phyloP scores from a whole-genome alignment of 2,329 filamentous ascomycete species.

The Ascochyta lentis region DNA sequence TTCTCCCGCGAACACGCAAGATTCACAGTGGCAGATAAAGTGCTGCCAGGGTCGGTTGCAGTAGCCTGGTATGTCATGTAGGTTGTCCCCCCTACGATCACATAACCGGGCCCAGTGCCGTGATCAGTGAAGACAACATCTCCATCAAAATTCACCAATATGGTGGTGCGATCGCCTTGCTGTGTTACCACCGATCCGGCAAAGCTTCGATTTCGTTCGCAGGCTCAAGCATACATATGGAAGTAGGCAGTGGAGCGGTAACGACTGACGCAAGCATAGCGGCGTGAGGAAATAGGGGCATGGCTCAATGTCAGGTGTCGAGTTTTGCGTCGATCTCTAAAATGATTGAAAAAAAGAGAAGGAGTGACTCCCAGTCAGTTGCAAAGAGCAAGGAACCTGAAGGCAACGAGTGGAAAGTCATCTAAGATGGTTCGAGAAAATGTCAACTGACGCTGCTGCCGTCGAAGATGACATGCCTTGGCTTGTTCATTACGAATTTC shows the following conservation, averaged over 20 bases:
- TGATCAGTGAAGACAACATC: slow-evolving; percentile 9
- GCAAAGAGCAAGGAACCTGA: neutral
- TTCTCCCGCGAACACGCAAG: slow-evolving; percentile 18
- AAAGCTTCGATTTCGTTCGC: slow-evolving; percentile 20
- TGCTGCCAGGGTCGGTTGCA: slow-evolving; percentile 7
- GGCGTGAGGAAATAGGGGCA: slow-evolving; percentile 31
- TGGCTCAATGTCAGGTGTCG: slow-evolving; percentile 7
- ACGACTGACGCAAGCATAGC: slow-evolving; percentile 31
- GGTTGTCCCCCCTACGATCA: slow-evolving; percentile 30
- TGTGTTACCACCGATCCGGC: slow-evolving; percentile 32
- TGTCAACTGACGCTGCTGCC: too few species aligned
- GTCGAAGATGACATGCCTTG: too few species aligned
- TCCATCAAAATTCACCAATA: slow-evolving; percentile 21
- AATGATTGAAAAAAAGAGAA: too few species aligned
- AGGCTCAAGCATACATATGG: slow-evolving; percentile 34
- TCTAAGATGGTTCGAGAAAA: too few species aligned
- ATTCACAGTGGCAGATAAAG: slow-evolving; percentile 16
- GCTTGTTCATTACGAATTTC: too few species aligned
- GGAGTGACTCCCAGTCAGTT: too few species aligned
- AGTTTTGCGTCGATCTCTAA: too few species aligned
- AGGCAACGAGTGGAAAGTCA: too few species aligned
- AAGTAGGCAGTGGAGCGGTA: slow-evolving; percentile 37
- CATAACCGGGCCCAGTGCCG: slow-evolving; percentile 3
- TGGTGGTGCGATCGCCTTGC: slow-evolving; percentile 27
- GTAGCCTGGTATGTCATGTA: slow-evolving; percentile 22